Percentiles rank a stretch among this genome's conserved stretches.
Evolutionary conservation across 805 yeast genomes (phyloP).

Genomic region (Zygosaccharomyces siamensis): DNA sequence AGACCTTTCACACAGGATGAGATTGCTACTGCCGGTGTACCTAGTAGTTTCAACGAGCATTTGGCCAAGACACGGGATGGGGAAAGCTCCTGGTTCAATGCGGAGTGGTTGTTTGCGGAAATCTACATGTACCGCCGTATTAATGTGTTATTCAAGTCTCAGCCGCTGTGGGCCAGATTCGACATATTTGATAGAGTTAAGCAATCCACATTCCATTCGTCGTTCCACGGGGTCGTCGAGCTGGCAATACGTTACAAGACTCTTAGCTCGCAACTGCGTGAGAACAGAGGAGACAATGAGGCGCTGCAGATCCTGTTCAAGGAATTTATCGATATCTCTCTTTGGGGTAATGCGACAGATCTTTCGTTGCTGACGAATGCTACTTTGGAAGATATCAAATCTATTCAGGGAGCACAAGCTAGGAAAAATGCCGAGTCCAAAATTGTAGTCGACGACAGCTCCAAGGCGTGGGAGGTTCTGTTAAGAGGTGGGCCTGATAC

Average conservation of each 20-base stretch:
- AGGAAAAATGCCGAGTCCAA: constrained; percentile 77
- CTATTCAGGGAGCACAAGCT: constrained; percentile 86
- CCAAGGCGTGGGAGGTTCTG: constrained; percentile 56
- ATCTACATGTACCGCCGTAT: constrained; percentile 74
- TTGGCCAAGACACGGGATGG: constrained; percentile 24
- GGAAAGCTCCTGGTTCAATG: constrained; percentile 63
- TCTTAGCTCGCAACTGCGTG: constrained; percentile 33
- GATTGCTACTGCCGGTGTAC: constrained; percentile 37
- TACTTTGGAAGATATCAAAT: constrained; percentile 82
- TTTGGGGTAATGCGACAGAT: constrained; percentile 99
- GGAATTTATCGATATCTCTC: constrained; percentile 80
- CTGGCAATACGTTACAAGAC: constrained; percentile 60
- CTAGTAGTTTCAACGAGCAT: constrained; percentile 55
- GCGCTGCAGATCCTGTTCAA: constrained; percentile 55
- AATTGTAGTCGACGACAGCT: constrained; percentile 72
- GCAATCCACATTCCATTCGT: constrained; percentile 66
- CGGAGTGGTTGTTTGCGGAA: constrained; percentile 89
- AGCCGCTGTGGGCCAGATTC: constrained; percentile 42
- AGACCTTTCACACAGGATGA: constrained; percentile 42
- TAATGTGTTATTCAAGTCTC: constrained; percentile 41
- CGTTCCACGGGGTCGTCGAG: constrained; percentile 74
- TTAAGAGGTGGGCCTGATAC: constrained; percentile 29
- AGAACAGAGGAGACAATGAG: constrained; percentile 33
- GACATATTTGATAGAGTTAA: constrained; percentile 75
- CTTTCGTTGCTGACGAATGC: constrained; percentile 83